Conservation (phyloP, 140 eudicot genomes). For the Oenanthe javanica region DNA sequence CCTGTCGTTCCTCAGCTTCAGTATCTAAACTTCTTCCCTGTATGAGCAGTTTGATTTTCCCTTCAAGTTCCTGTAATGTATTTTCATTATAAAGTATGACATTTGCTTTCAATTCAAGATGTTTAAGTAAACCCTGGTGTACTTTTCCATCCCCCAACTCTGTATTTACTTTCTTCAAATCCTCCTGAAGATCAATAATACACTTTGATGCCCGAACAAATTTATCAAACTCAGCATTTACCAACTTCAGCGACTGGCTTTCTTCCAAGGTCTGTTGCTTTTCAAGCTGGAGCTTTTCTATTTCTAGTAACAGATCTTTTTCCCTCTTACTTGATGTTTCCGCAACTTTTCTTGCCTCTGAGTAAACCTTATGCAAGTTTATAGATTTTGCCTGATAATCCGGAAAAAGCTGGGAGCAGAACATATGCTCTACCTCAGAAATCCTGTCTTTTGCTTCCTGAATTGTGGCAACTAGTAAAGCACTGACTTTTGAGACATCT, state of each 20-base stretch:
- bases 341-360: slow-evolving; percentile 62
- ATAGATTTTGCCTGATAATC: slow-evolving; percentile 46
- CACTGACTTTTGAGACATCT: slow-evolving; percentile 67
- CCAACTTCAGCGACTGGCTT: slow-evolving; percentile 39
- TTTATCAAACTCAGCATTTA: slow-evolving; percentile 33
- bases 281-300: slow-evolving; percentile 45
- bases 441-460: slow-evolving; percentile 85
- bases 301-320: slow-evolving; percentile 36
- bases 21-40: slow-evolving; percentile 22
- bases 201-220: slow-evolving; percentile 11
- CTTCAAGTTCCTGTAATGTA: slow-evolving; percentile 46
- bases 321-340: slow-evolving; percentile 66
- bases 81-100: slow-evolving; percentile 26
- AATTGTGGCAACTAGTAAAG: slow-evolving; percentile 74
- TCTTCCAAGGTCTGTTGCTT: slow-evolving; percentile 48
- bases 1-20: slow-evolving; percentile 18
- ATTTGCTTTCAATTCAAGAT: slow-evolving; percentile 37
- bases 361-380: slow-evolving; percentile 35
- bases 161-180: slow-evolving; percentile 34
- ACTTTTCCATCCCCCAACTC: slow-evolving; percentile 45
- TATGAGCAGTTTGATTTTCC: slow-evolving; percentile 22
- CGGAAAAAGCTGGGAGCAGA: slow-evolving; percentile 81
- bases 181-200: slow-evolving; percentile 40
- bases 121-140: slow-evolving; percentile 33
- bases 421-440: slow-evolving; percentile 78